Percentiles rank a stretch among this genome's conserved stretches.
Evolutionary conservation across 352 stramenopile species (phyloP).

Genomic region (Phytopythium vexans): DNA sequence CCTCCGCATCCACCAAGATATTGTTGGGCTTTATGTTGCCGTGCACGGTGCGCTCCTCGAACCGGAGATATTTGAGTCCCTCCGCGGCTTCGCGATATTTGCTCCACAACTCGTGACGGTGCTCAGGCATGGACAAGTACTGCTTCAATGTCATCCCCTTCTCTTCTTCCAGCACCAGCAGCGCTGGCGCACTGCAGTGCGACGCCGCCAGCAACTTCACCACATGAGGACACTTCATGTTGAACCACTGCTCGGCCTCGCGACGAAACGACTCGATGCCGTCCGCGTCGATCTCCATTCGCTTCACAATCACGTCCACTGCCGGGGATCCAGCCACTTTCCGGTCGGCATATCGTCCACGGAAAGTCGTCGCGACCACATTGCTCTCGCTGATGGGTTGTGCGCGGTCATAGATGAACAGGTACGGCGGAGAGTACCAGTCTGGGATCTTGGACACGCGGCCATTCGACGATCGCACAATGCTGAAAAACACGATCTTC

Average conservation of each 20-base stretch:
- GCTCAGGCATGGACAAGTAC: conserved; percentile 8
- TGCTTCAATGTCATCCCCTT: conserved; percentile 8
- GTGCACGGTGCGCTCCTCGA: conserved; percentile 6
- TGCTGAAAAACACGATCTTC: conserved; percentile 30
- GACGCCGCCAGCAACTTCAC: conserved; percentile 22
- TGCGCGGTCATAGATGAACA: conserved; percentile 10
- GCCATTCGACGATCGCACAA: conserved; percentile 26
- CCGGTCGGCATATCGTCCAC: no score
- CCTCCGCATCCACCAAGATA: conserved; percentile 12
- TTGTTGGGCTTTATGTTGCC: conserved; percentile 18
- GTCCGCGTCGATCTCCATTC: conserved; percentile 14
- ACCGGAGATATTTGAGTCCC: conserved; percentile 52
- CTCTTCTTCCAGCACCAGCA: conserved; percentile 22
- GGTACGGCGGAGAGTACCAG: conserved; percentile 23
- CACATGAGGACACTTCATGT: conserved; percentile 18
- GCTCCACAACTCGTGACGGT: conserved; percentile 2
- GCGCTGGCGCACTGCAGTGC: conserved; percentile 18
- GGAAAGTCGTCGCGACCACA: no score
- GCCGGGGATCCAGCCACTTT: no score
- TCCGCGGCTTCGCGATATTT: conserved; percentile 9
- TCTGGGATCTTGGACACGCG: conserved; percentile 25
- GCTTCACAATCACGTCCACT: conserved; percentile 12
- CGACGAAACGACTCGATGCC: conserved; percentile 18
- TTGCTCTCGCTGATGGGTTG: no score
- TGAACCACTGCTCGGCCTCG: conserved; percentile 27